Evolutionary conservation across 1,284 basidiomycete species (phyloP), one percentile per base, ranked within the genome.

Genomic region (Pyrrhoderma noxium): DNA sequence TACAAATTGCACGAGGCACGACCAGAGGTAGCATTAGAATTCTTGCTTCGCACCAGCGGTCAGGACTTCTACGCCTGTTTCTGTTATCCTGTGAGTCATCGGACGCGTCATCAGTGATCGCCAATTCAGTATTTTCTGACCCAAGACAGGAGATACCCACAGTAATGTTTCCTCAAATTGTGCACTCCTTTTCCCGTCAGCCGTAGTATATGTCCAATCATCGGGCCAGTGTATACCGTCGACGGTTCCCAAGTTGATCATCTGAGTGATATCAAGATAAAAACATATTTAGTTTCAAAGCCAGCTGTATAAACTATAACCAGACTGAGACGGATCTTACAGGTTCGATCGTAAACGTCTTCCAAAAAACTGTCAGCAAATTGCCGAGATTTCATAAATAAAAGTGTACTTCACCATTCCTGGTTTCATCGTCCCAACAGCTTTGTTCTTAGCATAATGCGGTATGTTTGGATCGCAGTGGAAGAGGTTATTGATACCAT

Each of bases 101-200:
- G 56, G 47, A 34, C 49, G 49, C 43, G 27, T 51, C 41, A 38
- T 52, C 55, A 52, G 60, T 58, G 53, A 45, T 22, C 21, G 38
- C 8, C 38, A 22, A 19, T 43, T 40, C 21, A 16, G 38, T 40
- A 5, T 22, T 40, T 40, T 14, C 21, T 22, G 38, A 22, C 5
- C 38, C 38, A 22, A 40, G 54, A 45, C 31, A 34, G 22, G 48
- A 48, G 27, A 37, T 45, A 75, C 88, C 62, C 61, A 93, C 86
- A 98, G 67, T 38, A 89, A 70, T 0, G 93, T 96, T 61, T 98
- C 94, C 67, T 98, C 94, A 62, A 96, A 97, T 62, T 98, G 94
- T 3, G 94, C 94, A 57, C 88, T 93, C 55, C 77, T 75, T 64
- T 87, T 86, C 25, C 93, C 94, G 67, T 97, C 93, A 2, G 76